Percentiles rank a stretch among this genome's conserved stretches.
These are phyloP conservation scores for Scheffersomyces titani DNA, from an alignment of 1,139 yeast species.

Conservation along the genomic window DNA sequence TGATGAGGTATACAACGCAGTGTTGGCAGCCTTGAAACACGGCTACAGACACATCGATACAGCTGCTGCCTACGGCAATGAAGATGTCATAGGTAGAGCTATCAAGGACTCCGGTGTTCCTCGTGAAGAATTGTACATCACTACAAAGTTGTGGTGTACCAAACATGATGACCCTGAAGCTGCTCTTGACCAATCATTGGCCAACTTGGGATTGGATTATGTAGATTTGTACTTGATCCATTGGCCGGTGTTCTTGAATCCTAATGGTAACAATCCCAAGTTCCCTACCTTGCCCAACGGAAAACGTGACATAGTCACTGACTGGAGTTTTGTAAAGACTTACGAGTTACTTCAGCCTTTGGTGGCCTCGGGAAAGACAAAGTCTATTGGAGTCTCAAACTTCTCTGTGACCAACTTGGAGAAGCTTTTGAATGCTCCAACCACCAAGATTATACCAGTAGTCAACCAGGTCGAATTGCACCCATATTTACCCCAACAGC, in stretches of 20 bases:
- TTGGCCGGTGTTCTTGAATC: constrained; percentile 59
- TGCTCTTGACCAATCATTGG: constrained; percentile 60
- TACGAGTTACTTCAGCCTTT: constrained; percentile 16
- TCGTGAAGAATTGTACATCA: constrained; percentile 67
- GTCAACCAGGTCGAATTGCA: constrained; percentile 23
- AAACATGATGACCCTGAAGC: constrained; percentile 59
- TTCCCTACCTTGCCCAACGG: constrained; percentile 28
- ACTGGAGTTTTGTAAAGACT: constrained; percentile 56
- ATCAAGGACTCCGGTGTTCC: constrained; percentile 64
- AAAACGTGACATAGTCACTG: constrained; percentile 22
- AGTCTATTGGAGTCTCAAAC: constrained; percentile 22
- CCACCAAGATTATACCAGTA: constrained; percentile 16
- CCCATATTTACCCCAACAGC: constrained; percentile 23
- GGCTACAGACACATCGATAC: constrained; percentile 33
- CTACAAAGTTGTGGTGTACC: constrained; percentile 75
- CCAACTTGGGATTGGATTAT: constrained; percentile 69
- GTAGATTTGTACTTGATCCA: constrained; percentile 80
- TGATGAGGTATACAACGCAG: constrained; percentile 38
- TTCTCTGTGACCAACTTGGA: constrained; percentile 15
- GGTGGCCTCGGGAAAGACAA: constrained; percentile 11
- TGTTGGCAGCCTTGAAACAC: constrained; percentile 42
- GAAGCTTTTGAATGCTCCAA: constrained; percentile 15
- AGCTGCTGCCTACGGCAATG: constrained; percentile 55
- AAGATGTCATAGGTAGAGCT: constrained; percentile 55
- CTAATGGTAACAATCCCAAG: constrained; percentile 11